Conservation (phyloP, 331 rosid genomes). For the Malus hybrid region DNA sequence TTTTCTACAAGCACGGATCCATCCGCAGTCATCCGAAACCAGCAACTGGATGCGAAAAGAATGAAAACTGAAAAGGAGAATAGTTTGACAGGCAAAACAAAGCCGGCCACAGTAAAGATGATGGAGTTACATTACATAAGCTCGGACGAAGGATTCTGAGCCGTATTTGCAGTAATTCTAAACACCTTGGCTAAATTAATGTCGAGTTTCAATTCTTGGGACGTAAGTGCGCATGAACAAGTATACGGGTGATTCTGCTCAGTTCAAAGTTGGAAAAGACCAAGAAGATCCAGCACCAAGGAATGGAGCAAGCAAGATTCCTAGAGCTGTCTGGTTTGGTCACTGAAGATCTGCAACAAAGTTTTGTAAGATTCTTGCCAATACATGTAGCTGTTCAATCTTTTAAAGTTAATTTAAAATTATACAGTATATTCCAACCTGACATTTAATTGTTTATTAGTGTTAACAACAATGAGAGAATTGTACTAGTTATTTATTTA, state of each 20-base stretch:
- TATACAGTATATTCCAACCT: neutral
- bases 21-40: conserved; percentile 25
- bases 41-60: conserved; percentile 41
- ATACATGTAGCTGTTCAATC: neutral
- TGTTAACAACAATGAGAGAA: neutral
- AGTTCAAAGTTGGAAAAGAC: too few species aligned
- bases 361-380: conserved; percentile 10
- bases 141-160: conserved; percentile 68
- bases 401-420: neutral
- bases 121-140: conserved; percentile 62
- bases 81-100: conserved; percentile 29
- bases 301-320: neutral
- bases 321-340: neutral
- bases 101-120: conserved; percentile 46
- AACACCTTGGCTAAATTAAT: neutral
- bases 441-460: neutral
- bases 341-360: neutral
- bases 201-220: neutral
- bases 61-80: conserved; percentile 27
- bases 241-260: too few species aligned
- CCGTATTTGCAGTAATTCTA: neutral
- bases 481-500: neutral
- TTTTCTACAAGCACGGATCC: conserved; percentile 27
- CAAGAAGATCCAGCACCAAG: neutral
- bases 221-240: neutral